A percentile compares a stretch with the other conserved stretches of the same genome.
Evolutionary conservation across 768 basidiomycete species (phyloP).

Genomic region (Collybiopsis confluens): DNA sequence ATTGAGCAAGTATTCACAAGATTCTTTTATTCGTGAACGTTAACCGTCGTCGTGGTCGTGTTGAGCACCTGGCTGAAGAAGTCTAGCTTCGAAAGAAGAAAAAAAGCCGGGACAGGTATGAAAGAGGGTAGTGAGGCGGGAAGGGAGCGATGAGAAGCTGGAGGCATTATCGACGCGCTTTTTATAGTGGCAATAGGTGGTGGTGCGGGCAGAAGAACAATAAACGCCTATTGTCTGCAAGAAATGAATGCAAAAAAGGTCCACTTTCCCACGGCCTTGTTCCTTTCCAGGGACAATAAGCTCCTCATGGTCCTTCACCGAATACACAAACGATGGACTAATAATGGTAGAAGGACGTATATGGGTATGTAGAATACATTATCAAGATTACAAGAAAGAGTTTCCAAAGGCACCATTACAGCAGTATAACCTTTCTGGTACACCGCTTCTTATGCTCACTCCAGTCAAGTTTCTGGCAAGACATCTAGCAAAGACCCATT

Average conservation of each 20-base stretch:
- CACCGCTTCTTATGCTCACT: slow-evolving; percentile 33
- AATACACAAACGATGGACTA: no score
- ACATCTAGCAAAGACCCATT: slow-evolving; percentile 26
- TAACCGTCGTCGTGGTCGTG: no score
- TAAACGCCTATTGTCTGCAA: background rate
- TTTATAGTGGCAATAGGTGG: background rate
- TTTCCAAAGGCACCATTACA: background rate
- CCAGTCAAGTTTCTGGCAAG: slow-evolving; percentile 38
- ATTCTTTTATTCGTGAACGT: background rate
- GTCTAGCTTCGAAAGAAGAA: background rate
- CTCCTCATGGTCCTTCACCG: no score
- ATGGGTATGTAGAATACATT: background rate
- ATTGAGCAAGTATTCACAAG: background rate
- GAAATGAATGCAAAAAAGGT: background rate
- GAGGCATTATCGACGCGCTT: no score
- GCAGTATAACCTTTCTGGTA: background rate
- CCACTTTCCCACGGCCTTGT: background rate
- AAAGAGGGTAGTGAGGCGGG: no score
- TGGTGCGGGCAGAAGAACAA: slow-evolving; percentile 2
- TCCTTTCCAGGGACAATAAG: background rate
- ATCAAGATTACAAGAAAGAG: background rate
- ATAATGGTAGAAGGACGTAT: no score
- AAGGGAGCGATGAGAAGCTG: background rate
- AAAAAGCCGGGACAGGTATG: background rate
- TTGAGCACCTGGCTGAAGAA: background rate